Percentiles rank a stretch among this genome's conserved stretches.
Evolutionary conservation across 148 eudicot genomes (phyloP).

Genomic region (Rhododendron ferrugineum): DNA sequence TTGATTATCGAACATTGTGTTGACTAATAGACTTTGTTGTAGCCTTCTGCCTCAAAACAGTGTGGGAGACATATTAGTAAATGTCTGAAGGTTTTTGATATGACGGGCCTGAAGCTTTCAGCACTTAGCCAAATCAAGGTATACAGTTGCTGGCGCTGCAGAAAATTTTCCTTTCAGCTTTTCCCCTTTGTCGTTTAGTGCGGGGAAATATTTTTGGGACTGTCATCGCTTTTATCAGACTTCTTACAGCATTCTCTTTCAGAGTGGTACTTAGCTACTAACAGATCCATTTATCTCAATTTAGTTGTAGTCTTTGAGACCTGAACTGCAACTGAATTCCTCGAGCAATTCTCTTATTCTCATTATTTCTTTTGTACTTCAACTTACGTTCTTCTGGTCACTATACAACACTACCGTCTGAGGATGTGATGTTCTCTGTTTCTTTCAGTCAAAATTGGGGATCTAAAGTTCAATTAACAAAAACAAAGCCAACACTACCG

Average conservation of each 20-base stretch:
- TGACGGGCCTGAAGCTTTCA: slow-evolving; percentile 85
- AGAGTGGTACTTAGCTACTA: neutral
- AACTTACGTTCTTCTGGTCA: neutral
- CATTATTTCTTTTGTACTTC: neutral
- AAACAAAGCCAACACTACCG: neutral
- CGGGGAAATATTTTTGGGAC: neutral
- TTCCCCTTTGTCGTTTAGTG: neutral
- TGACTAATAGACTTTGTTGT: neutral
- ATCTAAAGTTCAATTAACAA: neutral
- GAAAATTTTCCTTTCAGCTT: neutral
- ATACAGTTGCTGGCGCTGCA: slow-evolving; percentile 4
- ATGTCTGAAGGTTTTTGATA: slow-evolving; percentile 81
- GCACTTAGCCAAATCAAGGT: slow-evolving; percentile 86
- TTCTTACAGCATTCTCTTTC: neutral
- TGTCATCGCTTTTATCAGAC: neutral
- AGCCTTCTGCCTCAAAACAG: slow-evolving; percentile 72
- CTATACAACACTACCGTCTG: neutral
- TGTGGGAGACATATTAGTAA: slow-evolving; percentile 57
- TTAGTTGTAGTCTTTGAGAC: neutral
- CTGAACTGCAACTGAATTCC: neutral
- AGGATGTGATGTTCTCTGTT: neutral
- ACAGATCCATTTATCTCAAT: neutral
- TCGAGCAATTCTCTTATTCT: neutral
- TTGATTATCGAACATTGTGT: neutral
- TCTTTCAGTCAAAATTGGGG: neutral